Conservation (phyloP, 1,284 basidiomycete genomes). For the Takashimella koratensis region DNA sequence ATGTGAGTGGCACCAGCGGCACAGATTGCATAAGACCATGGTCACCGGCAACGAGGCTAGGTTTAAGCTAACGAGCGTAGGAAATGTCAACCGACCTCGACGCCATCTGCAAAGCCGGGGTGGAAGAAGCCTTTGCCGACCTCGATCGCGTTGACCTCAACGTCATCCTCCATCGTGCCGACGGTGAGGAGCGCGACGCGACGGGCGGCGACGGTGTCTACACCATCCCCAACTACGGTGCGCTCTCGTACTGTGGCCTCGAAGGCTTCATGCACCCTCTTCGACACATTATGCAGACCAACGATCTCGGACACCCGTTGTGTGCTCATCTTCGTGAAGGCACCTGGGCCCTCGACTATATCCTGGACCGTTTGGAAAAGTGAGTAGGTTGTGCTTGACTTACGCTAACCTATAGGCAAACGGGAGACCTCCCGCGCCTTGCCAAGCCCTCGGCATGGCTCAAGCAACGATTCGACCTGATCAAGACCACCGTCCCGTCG, state of each 20-base stretch:
- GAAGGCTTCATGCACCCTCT: slow-evolving; percentile 94
- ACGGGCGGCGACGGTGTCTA: slow-evolving; percentile 70
- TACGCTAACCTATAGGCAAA: slow-evolving; percentile 62
- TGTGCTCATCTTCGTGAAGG: slow-evolving; percentile 82
- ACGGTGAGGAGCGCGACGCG: slow-evolving; percentile 85
- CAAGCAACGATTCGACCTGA: slow-evolving; percentile 71
- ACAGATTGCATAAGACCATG: too few relatives aligned
- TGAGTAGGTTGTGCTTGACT: slow-evolving; percentile 49
- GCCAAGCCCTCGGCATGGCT: slow-evolving; percentile 72
- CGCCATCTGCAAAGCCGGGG: slow-evolving; percentile 62
- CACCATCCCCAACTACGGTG: slow-evolving; percentile 67
- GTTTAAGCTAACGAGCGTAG: too few relatives aligned
- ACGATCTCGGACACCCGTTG: slow-evolving; percentile 86
- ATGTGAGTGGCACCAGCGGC: slow-evolving; percentile 38
- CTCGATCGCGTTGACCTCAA: slow-evolving; percentile 86
- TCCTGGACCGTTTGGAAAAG: slow-evolving; percentile 66
- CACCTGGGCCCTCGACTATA: slow-evolving; percentile 84
- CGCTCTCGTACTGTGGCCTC: slow-evolving; percentile 80
- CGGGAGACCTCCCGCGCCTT: slow-evolving; percentile 63
- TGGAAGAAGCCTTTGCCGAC: slow-evolving; percentile 65
- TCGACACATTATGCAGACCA: slow-evolving; percentile 72
- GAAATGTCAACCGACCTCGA: slow-evolving; percentile 63
- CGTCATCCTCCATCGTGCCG: slow-evolving; percentile 72
- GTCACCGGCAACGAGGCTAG: too few relatives aligned
- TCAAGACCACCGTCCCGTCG: slow-evolving; percentile 68